Evolutionary conservation across 768 basidiomycete genomes (phyloP), one percentile per base, ranked within the genome.

Genomic region (Amanita polypyramis): DNA sequence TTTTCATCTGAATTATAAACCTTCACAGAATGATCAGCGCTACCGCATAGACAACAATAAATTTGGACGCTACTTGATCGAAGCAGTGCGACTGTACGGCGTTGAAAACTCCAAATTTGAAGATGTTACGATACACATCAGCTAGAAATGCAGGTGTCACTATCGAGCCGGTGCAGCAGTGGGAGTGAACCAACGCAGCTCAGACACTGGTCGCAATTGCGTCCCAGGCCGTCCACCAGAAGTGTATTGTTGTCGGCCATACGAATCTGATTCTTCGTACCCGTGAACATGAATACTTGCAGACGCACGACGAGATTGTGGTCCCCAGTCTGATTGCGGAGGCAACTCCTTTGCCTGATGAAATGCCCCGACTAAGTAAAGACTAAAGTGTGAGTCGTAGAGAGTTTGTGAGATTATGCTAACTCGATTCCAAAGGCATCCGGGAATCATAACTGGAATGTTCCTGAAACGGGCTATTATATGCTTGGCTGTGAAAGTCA

Each of bases 61-160:
- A n/a, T 32, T 25, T 19, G n/a, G 19, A 20, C 38, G 60, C 79
- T 58, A 91, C 92, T 54, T 74, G 72, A 41, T 85, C 76, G 54
- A 87, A 89, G 59, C 88, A 92, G 23, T 70, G 72, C 11, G 87
- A 90, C 56, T 99, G 95, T 17, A 97, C 78, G 2, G 85, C 82
- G 60, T 98, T 98, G 71, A 97, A 97, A 2, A 85, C 77, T 0
- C 81, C 80, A 54, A 94, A 96, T 57, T 85, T 86, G 75, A 94
- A 96, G 1, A 91, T 67, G 0, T 73, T 68, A 12, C 87, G 78
- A 62, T 85, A 92, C 12, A 80, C 72, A 58, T 92, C 87, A 43
- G 90, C 94, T 95, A 54, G 7, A n/a, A 19, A 38, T 12, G 51
- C 25, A 33, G 52, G n/a, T 30, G 51, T 52, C 40, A 50, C 51